Evolutionary conservation across 768 basidiomycete species (phyloP).

Genomic region (Podaxis mareebaensis): DNA sequence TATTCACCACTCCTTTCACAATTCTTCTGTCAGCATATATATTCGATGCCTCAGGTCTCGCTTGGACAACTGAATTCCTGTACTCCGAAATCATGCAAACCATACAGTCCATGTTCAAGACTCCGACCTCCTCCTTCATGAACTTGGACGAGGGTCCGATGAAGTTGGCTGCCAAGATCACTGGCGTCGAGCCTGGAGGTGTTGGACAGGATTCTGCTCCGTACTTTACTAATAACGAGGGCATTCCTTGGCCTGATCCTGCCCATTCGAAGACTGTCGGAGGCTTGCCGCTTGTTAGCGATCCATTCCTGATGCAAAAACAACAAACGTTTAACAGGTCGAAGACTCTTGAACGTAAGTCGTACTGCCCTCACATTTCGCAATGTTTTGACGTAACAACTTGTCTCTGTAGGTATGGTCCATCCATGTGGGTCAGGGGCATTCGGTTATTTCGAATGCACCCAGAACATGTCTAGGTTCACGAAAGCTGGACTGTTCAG

Average conservation of each 20-base stretch:
- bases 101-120: not conserved
- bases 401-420: conserved; percentile 12
- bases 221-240: conserved; percentile 19
- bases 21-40: not conserved
- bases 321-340: conserved; percentile 18
- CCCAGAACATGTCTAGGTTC: conserved; percentile 16
- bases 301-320: conserved; percentile 18
- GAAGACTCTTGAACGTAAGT: conserved; percentile 18
- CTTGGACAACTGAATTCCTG: too few species aligned
- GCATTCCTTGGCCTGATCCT: conserved; percentile 16
- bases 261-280: conserved; percentile 17
- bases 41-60: not conserved
- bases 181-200: conserved; percentile 5
- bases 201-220: conserved; percentile 13
- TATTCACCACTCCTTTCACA: not conserved
- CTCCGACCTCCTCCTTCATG: conserved; percentile 11
- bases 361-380: not conserved
- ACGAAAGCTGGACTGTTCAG: conserved; percentile 16
- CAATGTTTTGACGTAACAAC: too few species aligned
- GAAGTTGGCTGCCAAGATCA: conserved; percentile 13
- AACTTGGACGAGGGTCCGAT: conserved; percentile 15
- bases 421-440: conserved; percentile 17
- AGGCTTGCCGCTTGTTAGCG: conserved; percentile 16
- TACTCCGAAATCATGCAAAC: not conserved
- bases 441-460: conserved; percentile 17